Base-by-base conservation (phyloP, 2,329 filamentous ascomycete species). In the Tolypocladium paradoxum region DNA sequence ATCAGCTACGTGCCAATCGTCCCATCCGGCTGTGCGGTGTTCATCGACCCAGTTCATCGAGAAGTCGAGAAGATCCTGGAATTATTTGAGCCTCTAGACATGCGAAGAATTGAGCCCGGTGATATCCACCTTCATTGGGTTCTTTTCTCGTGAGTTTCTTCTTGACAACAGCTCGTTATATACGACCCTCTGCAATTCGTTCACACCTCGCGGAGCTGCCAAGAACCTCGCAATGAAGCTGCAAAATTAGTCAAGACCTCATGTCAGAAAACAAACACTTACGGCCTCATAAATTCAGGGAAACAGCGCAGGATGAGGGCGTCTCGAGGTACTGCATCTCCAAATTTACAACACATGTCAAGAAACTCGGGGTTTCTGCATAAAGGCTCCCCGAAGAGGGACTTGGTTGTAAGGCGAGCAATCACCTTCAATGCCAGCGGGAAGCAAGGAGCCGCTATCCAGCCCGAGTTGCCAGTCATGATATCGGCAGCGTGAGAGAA, bases 371-470 rank as follows among this genome's bases (percentile, higher is more conserved):
- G 24, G 9, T 55, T n/a, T 27, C 56, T 46, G 37, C 56, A 57
- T 6, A 57, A 16, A 24, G 56, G 51, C 45, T 54, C 50, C 12
- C 53, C 47, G 24, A 57, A 56, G 6, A 57, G 37, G 11, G 56
- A 52, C 29, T 53, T 56, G 20, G 53, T 55, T 18, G 56, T 57
- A 4, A 57, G 53, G 2, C 56, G 54, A 11, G 53, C 52, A n/a
- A 57, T 37, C 14, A 57, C 47, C 49, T 52, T 56, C 16, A 57
- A 35, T 3, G 54, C 50, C n/a, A 57, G n/a, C 2, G 56, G 51
- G 49, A 57, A 57, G 50, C 56, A 57, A 14, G 52, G 50, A 27
- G 51, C 50, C 9, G 51, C 48, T n/a, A 36, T 49, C 56, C 55
- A 55, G 6, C 50, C 54, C 1, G 49, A 49, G 14, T 34, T 20